phyloP scores from a whole-genome alignment of 371 early-diverging fungal species.

The Dinochytrium kinnereticum region DNA sequence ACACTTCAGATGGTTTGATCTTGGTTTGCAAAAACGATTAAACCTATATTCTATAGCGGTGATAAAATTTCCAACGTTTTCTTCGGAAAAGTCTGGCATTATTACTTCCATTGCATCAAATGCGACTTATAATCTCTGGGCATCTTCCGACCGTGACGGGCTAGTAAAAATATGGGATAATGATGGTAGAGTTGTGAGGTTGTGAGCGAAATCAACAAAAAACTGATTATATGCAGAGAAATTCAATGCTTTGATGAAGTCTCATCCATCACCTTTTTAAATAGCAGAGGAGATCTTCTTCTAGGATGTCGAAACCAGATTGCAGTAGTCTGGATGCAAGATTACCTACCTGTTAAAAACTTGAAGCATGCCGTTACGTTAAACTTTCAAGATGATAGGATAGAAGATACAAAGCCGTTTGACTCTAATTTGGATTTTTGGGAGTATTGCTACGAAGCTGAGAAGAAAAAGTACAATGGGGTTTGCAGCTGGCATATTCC shows the following conservation, averaged over 20 bases:
- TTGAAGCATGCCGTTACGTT: constrained; percentile 19
- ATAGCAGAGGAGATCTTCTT: constrained; percentile 42
- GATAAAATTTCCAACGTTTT: background rate
- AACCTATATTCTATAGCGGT: background rate
- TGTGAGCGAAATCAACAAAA: background rate
- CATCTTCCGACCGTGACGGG: constrained; percentile 33
- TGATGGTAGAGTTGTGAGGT: constrained; percentile 24
- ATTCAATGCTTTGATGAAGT: constrained; percentile 40
- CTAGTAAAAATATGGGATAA: constrained; percentile 46
- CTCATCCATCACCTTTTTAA: constrained; percentile 33
- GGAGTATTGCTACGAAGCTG: constrained; percentile 34
- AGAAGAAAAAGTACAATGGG: constrained; percentile 15
- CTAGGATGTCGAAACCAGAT: constrained; percentile 40
- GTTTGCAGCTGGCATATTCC: constrained; percentile 37
- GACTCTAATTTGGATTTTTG: constrained; percentile 44
- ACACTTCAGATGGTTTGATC: too few species aligned
- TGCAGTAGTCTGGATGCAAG: constrained; percentile 36
- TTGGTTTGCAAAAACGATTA: too few species aligned
- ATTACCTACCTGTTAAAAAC: constrained; percentile 33
- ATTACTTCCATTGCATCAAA: constrained; percentile 11
- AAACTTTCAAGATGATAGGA: constrained; percentile 35
- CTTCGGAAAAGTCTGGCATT: background rate
- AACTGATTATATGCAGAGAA: constrained; percentile 29
- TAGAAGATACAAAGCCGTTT: constrained; percentile 34
- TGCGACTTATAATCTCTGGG: constrained; percentile 33